Conservation (phyloP, 2,329 filamentous ascomycete genomes). For the Venturia carpophila region DNA sequence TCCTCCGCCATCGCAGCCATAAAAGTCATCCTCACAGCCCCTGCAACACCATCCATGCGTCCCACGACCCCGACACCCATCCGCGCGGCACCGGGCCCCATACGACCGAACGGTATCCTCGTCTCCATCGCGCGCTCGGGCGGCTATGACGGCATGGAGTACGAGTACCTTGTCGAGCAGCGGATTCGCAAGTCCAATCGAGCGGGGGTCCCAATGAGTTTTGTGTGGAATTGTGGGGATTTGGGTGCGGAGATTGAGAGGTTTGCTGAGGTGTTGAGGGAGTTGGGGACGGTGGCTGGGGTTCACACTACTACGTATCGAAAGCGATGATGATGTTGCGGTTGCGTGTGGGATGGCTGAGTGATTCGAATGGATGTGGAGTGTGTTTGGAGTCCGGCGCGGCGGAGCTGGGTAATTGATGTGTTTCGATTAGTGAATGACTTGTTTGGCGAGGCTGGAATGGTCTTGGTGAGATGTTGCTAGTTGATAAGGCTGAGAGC, state of each 20-base stretch:
- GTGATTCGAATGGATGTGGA: not conserved
- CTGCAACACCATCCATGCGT: not conserved
- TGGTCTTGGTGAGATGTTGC: not conserved
- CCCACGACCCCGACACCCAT: not conserved
- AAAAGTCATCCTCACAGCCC: not conserved
- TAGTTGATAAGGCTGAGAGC: too few relatives aligned
- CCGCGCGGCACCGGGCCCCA: not conserved
- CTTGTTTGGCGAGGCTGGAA: not conserved
- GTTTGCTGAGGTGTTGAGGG: not conserved
- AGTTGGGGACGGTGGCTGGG: not conserved
- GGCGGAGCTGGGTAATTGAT: not conserved
- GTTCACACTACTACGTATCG: not conserved
- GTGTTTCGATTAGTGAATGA: not conserved
- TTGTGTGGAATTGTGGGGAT: constrained; percentile 6
- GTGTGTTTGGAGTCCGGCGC: not conserved
- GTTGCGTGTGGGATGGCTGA: not conserved
- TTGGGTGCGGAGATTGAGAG: constrained; percentile 1
- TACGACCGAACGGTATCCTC: not conserved
- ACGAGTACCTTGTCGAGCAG: not conserved
- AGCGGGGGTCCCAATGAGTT: not conserved
- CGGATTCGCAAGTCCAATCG: not conserved
- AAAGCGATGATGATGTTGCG: not conserved
- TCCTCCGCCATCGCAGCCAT: not conserved
- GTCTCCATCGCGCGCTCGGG: not conserved
- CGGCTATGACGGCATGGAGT: not conserved